A percentile compares a stretch with the other conserved stretches of the same genome.
These are phyloP conservation scores for Vitis hybrid DNA, from an alignment of 177 flowering plant species.

Conservation along the genomic window DNA sequence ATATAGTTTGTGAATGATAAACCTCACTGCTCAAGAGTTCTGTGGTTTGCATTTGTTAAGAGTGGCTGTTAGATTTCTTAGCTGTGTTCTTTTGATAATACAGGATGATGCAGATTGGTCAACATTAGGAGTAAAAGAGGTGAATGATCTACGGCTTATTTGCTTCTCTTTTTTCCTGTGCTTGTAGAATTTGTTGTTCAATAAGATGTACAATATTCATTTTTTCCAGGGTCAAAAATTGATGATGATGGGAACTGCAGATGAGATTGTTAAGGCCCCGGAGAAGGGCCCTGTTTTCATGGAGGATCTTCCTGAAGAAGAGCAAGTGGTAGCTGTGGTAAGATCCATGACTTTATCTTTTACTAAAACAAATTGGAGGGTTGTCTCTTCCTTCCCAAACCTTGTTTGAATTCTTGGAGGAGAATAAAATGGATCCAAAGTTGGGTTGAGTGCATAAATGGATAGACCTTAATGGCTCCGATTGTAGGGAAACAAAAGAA, in stretches of 20 bases:
- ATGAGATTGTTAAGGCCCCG: conserved; percentile 91
- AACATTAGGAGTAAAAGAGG: conserved; percentile 82
- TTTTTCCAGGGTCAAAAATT: conserved; percentile 81
- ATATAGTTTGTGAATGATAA: neutral
- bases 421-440: too few species aligned
- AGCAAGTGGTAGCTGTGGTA: conserved; percentile 80
- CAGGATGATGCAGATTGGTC: conserved; percentile 99
- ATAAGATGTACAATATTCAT: neutral
- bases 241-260: conserved; percentile 99
- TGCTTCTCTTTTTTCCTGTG: neutral
- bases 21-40: neutral
- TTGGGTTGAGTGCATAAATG: too few species aligned
- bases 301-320: conserved; percentile 98
- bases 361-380: neutral
- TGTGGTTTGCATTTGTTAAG: too few species aligned
- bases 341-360: conserved; percentile 14
- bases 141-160: conserved; percentile 17
- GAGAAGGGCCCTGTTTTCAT: conserved; percentile 89
- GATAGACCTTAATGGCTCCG: too few species aligned
- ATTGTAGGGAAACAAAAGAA: too few species aligned
- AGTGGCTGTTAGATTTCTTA: neutral
- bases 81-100: conserved; percentile 17
- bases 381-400: neutral
- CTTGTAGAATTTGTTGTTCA: neutral
- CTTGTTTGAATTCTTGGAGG: too few species aligned